Evolutionary conservation across 2,329 filamentous ascomycete genomes (phyloP), one percentile per base, ranked within the genome.

Genomic region (Dactylonectria estremocensis): DNA sequence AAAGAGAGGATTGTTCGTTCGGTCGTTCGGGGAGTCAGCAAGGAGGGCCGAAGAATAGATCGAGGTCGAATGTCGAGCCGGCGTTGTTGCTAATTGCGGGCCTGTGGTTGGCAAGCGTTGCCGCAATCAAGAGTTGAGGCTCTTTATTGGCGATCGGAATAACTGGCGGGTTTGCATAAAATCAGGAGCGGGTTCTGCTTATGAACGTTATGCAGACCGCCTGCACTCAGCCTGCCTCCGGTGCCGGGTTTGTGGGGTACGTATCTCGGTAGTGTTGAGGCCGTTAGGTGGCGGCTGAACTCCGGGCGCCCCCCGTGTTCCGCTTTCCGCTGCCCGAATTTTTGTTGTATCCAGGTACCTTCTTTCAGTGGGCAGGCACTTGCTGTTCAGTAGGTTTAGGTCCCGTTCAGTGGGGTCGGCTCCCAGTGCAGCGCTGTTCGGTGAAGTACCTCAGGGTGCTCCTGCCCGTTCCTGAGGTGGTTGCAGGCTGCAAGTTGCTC

Each of bases 21-120:
- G 20, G 50, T 45, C 56, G 53, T 24, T 24, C 35, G 13, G 60
- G 24, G 22, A 40, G 50, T 55, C 53, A 45, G 33, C 13, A 22
- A 55, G 16, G 50, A 46, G 59, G 45, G 59, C 43, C 5, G 16
- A 4, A 6, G 40, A n/a, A 49, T 52, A 37, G 46, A 28, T 40
- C 69, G 49, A 52, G 45, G 49, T 61, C 24, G 24, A 28, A 28
- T 28, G 2, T 28, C 24, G 61, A 43, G 31, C 61, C 45, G 50
- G 55, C 48, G 69, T 73, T 60, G 69, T 69, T 74, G 74, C 69
- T 76, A 76, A 76, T 76, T 74, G 68, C 69, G 66, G 67, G 72
- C 74, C 71, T 75, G 70, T 76, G 74, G 74, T 76, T 76, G 74
- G 74, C 73, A 76, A 76, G 68, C 70, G 63, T 70, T 66, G 68